Percentiles rank a stretch among this genome's conserved stretches.
phyloP scores from a whole-genome alignment of 1,284 basidiomycete genomes.

The Pyrrhoderma noxium region DNA sequence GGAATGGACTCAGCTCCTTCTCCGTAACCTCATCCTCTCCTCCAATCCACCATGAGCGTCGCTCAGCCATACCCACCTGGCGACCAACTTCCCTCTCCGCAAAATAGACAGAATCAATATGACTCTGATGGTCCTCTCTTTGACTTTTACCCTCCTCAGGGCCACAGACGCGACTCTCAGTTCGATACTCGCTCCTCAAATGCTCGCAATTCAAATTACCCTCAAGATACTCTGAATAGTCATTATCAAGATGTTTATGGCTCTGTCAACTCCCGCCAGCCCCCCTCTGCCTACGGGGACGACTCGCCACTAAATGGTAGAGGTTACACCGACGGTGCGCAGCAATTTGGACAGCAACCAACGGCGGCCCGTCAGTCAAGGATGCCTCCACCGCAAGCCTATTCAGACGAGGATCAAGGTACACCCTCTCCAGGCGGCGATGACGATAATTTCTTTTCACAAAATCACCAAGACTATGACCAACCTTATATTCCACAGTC shows the following conservation, averaged over 20 bases:
- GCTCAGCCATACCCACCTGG: constrained; percentile 7
- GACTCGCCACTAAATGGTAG: constrained; percentile 12
- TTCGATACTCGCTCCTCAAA: constrained; percentile 8
- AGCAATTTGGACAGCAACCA: constrained; percentile 11
- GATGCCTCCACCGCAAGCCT: constrained; percentile 8
- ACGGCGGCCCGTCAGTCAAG: constrained; percentile 9
- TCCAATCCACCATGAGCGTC: constrained; percentile 16
- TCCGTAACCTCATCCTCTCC: constrained; percentile 3
- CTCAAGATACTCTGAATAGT: constrained; percentile 4
- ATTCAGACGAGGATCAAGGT: constrained; percentile 17
- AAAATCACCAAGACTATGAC: constrained; percentile 14
- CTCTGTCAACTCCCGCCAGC: constrained; percentile 7
- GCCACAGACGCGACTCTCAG: not conserved
- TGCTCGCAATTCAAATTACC: constrained; percentile 7
- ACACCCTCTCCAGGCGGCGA: constrained; percentile 14
- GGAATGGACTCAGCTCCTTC: not conserved
- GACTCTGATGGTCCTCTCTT: constrained; percentile 16
- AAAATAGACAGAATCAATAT: not conserved
- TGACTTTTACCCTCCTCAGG: constrained; percentile 15
- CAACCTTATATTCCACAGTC: constrained; percentile 14
- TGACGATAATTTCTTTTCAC: constrained; percentile 36
- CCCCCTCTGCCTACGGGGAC: not conserved
- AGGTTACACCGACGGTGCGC: constrained; percentile 10
- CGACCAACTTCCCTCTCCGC: not conserved
- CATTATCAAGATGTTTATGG: constrained; percentile 4